Percentiles rank a stretch among this genome's conserved stretches.
phyloP scores from a whole-genome alignment of 2,329 filamentous ascomycete species.

The Hymenoscyphus salicellus region DNA sequence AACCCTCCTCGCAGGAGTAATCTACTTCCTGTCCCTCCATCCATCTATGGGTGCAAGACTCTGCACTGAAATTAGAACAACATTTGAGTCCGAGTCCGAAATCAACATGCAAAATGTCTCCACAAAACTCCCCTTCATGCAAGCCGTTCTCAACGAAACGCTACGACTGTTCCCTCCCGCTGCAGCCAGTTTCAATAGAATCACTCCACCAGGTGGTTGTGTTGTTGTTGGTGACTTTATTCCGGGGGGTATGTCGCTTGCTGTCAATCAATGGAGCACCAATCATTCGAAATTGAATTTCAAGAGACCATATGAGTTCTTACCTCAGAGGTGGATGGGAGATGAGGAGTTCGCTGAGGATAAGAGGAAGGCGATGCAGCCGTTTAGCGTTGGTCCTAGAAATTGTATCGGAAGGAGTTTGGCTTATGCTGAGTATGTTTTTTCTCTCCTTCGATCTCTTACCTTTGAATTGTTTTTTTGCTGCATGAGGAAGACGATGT shows the following conservation, averaged over 20 bases:
- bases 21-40: conserved; percentile 31
- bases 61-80: conserved; percentile 40
- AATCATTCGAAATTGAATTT: conserved; percentile 13
- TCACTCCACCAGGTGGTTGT: conserved; percentile 4
- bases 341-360: conserved; percentile 19
- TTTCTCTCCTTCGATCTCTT: neutral
- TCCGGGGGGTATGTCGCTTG: conserved; percentile 11
- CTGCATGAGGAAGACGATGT: neutral
- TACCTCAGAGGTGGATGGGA: conserved; percentile 35
- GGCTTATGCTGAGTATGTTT: conserved; percentile 1
- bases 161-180: conserved; percentile 14
- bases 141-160: conserved; percentile 12
- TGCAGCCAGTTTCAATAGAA: conserved; percentile 7
- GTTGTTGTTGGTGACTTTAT: conserved; percentile 11
- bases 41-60: conserved; percentile 35
- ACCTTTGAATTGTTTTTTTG: neutral
- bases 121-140: conserved; percentile 10
- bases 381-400: conserved; percentile 18
- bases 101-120: neutral
- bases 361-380: conserved; percentile 15
- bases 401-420: conserved; percentile 22
- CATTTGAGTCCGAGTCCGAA: conserved; percentile 31
- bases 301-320: conserved; percentile 30
- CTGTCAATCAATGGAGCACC: conserved; percentile 6
- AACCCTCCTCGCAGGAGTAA: conserved; percentile 17